These are phyloP conservation scores for Chaetoceros tenuissimus DNA, from an alignment of 108 stramenopile species.

Conservation along the genomic window DNA sequence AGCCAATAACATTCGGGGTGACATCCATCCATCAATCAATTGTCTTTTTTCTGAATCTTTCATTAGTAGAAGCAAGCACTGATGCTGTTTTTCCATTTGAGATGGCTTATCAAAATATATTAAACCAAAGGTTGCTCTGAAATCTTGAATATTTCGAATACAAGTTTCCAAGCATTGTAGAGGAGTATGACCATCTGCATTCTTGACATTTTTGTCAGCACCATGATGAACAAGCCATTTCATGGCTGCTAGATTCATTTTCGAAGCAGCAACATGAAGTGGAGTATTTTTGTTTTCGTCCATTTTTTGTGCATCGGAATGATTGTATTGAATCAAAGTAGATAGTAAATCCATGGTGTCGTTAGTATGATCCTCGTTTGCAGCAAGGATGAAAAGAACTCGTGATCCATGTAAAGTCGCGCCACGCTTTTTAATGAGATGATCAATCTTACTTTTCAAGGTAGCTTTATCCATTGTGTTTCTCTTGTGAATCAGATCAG, in stretches of 20 bases:
- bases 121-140: too few relatives aligned
- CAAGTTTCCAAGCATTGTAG: too few relatives aligned
- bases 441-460: background rate
- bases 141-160: too few relatives aligned
- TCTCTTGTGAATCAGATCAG: too few relatives aligned
- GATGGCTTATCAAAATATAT: too few relatives aligned
- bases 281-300: background rate
- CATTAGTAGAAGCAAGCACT: background rate
- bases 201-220: too few relatives aligned
- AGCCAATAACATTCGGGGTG: background rate
- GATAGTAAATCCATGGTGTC: background rate
- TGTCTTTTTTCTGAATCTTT: background rate
- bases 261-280: background rate
- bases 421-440: background rate
- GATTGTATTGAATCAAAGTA: background rate
- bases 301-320: background rate
- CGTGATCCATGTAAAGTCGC: background rate
- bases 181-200: too few relatives aligned
- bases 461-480: too few relatives aligned
- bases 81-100: too few relatives aligned
- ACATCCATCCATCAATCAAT: background rate
- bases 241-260: background rate
- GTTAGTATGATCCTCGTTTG: background rate
- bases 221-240: too few relatives aligned
- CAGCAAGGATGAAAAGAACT: slow-evolving; percentile 1